Evolutionary conservation across 1,284 basidiomycete species (phyloP), one percentile per base, ranked within the genome.

Genomic region (Termitomyces sp.): DNA sequence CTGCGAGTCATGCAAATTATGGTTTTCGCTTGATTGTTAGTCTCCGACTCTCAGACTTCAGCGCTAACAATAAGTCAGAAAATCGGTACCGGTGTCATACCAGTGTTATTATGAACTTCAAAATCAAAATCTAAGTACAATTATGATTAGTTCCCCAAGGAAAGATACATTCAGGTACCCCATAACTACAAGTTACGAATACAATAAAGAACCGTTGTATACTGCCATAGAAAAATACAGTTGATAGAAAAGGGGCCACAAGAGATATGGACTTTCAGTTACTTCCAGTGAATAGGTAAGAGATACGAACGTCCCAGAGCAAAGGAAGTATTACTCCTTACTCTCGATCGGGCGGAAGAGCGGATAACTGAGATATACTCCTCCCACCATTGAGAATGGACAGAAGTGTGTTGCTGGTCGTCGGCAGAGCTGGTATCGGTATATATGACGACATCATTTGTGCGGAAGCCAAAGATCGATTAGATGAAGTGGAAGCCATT

Each of bases 381-480:
- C 57, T 57, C 15, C 50, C 49, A 34, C 43, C 49, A 33, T 60
- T 62, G 47, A 62, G 57, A 39, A 62, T 61, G 19, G 61, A 60
- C 21, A 62, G 47, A 15, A 62, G 59, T 51, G 61, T 50, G 33
- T 56, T 60, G 33, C 44, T 55, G 21, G 50, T 33, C 38, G 56
- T 42, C 12, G 54, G 50, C 40, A 54, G 39, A 43, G 49, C 31
- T 40, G 58, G 54, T 9, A 15, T 33, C 10, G 52, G 44, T 10
- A 28, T n/a, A 34, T 50, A 43, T 4, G 52, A 50, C 28, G 54
- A 17, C 5, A 41, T 36, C 31, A 43, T 30, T 40, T 52, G 41
- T 24, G 30, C 15, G 7, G 46, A 51, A 24, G 54, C 13, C 21
- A 38, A 17, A 48, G 46, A 13, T 13, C 26, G 26, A 45, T 39